Percentiles rank a stretch among this genome's conserved stretches.
Evolutionary conservation across 2,329 filamentous ascomycete species (phyloP).

Genomic region (Mollisiaceae sp.): DNA sequence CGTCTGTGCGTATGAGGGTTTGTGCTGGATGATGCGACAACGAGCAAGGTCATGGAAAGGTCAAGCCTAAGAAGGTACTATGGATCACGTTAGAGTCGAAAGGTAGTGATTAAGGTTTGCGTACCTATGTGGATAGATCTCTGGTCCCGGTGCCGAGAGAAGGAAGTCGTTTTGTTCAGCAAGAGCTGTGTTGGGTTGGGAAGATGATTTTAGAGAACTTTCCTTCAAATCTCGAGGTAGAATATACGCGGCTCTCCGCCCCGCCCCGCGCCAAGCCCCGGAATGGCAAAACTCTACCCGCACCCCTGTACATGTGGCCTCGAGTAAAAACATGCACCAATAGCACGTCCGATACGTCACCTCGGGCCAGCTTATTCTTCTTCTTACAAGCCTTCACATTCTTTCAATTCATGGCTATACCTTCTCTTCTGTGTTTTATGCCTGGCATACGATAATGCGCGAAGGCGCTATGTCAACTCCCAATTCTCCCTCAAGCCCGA

Average conservation of each 20-base stretch:
- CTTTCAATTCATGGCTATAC: conserved; percentile 24
- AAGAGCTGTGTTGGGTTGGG: not conserved
- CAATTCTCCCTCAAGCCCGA: conserved; percentile 30
- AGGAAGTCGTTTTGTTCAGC: not conserved
- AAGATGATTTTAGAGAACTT: not conserved
- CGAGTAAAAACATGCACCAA: not conserved
- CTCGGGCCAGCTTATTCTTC: not conserved
- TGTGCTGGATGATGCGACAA: not conserved
- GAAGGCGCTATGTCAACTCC: conserved; percentile 31
- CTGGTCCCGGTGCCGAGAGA: not conserved
- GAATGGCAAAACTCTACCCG: conserved; percentile 10
- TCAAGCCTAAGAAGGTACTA: not conserved
- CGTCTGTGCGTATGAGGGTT: not conserved
- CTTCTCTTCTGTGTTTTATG: conserved; percentile 23
- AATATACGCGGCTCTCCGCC: not conserved
- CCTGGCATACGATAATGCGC: conserved; percentile 25
- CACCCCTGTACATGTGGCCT: not conserved
- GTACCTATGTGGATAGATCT: not conserved
- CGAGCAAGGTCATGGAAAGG: not conserved
- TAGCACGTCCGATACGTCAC: conserved; percentile 18
- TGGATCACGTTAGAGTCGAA: not conserved
- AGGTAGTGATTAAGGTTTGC: not conserved
- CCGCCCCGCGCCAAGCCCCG: conserved; percentile 11
- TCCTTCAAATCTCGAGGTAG: not conserved
- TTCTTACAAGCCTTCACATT: conserved; percentile 21